These are phyloP conservation scores for Candida loeiensis DNA, from an alignment of 805 yeast genomes.

Conservation along the genomic window DNA sequence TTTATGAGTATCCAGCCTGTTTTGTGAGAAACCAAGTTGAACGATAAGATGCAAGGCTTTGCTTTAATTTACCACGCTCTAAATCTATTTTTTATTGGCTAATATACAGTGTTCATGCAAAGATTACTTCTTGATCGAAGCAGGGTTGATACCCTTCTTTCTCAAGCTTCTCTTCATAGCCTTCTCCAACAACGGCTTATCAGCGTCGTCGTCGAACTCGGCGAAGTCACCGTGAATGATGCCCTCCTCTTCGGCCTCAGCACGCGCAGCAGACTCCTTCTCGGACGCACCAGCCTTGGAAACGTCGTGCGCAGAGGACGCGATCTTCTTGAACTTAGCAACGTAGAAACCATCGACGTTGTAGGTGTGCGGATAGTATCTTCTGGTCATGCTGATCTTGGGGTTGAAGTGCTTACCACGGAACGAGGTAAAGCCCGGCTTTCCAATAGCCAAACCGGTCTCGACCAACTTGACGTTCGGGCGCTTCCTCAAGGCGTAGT, in stretches of 20 bases:
- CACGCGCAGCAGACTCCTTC: constrained; percentile 76
- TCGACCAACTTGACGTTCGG: constrained; percentile 95
- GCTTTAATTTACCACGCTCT: neutral
- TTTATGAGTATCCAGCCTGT: neutral
- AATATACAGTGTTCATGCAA: constrained; percentile 9
- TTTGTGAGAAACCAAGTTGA: too few relatives aligned
- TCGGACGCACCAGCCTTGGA: constrained; percentile 86
- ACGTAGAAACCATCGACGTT: constrained; percentile 98
- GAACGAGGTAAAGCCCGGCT: constrained; percentile 89
- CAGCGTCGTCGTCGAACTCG: constrained; percentile 71
- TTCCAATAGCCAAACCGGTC: constrained; percentile 88
- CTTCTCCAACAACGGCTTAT: constrained; percentile 65
- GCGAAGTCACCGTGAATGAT: constrained; percentile 86
- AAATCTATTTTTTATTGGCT: neutral
- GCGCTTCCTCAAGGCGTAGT: constrained; percentile 91
- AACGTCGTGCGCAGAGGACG: constrained; percentile 79
- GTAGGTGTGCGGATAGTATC: constrained; percentile 97
- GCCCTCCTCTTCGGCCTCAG: constrained; percentile 77
- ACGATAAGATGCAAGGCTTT: too few relatives aligned
- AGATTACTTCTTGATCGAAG: constrained; percentile 24
- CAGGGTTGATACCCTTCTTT: constrained; percentile 73
- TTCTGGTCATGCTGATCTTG: constrained; percentile 73
- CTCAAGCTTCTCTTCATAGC: constrained; percentile 61
- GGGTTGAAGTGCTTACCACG: constrained; percentile 90
- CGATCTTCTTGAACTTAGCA: constrained; percentile 91